Percentiles rank a stretch among this genome's conserved stretches.
phyloP scores from a whole-genome alignment of 306 rosid genomes.

The Purshia tridentata region DNA sequence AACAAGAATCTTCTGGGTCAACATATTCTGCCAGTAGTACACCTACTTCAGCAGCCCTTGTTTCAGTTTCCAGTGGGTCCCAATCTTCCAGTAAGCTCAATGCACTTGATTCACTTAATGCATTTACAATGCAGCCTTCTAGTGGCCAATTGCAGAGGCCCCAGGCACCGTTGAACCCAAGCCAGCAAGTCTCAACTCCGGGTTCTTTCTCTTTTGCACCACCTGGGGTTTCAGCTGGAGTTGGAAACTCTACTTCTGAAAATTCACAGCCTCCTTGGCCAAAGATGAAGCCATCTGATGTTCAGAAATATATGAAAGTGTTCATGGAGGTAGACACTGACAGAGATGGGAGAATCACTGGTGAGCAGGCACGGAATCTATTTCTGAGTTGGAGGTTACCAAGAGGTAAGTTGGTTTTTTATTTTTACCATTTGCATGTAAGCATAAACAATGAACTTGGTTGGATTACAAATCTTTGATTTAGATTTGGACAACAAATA shows the following conservation, averaged over 20 bases:
- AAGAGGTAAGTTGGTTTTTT: slow-evolving; percentile 54
- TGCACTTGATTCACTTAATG: slow-evolving; percentile 64
- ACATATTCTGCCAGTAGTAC: slow-evolving; percentile 44
- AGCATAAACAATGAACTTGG: background rate
- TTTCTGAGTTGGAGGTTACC: slow-evolving; percentile 98
- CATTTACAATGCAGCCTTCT: slow-evolving; percentile 54
- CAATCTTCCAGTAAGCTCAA: slow-evolving; percentile 50
- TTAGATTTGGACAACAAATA: background rate
- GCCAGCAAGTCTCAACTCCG: slow-evolving; percentile 52
- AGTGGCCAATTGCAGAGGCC: slow-evolving; percentile 49
- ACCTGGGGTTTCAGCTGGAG: slow-evolving; percentile 57
- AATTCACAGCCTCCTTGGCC: slow-evolving; percentile 76
- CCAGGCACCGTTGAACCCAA: slow-evolving; percentile 49
- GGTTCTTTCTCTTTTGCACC: slow-evolving; percentile 52
- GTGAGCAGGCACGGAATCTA: slow-evolving; percentile 92
- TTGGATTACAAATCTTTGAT: background rate
- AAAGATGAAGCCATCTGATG: slow-evolving; percentile 92
- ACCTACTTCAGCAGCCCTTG: slow-evolving; percentile 45
- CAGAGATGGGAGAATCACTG: slow-evolving; percentile 92
- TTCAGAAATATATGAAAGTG: slow-evolving; percentile 83
- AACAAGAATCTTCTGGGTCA: slow-evolving; percentile 52
- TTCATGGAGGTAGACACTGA: slow-evolving; percentile 91
- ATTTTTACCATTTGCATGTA: background rate
- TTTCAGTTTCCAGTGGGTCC: slow-evolving; percentile 58
- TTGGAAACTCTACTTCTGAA: slow-evolving; percentile 54